phyloP scores from a whole-genome alignment of 2,329 filamentous ascomycete genomes.

The Tolypocladium sp. region DNA sequence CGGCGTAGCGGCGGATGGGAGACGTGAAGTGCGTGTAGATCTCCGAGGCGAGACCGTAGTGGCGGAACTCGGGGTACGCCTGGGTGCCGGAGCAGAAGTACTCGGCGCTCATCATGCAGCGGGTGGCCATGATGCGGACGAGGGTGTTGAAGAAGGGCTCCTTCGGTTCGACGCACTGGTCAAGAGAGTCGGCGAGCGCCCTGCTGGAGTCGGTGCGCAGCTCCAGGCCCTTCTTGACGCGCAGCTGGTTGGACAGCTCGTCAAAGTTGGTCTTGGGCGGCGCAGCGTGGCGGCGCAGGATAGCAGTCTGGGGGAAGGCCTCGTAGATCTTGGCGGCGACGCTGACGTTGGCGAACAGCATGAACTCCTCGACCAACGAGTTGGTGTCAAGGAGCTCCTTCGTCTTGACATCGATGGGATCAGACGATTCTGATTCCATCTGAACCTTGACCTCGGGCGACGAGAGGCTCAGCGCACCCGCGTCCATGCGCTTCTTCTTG shows the following conservation, averaged over 20 bases:
- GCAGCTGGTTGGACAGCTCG: conserved; percentile 83
- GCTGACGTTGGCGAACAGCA: conserved; percentile 95
- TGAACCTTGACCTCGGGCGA: conserved; percentile 98
- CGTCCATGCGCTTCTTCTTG: conserved; percentile 91
- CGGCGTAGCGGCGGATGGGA: conserved; percentile 95
- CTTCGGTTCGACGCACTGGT: conserved; percentile 65
- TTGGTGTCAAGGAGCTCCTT: conserved; percentile 93
- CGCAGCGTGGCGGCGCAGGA: conserved; percentile 83
- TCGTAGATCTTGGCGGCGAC: conserved; percentile 86
- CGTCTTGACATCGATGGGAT: conserved; percentile 92
- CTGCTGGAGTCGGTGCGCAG: conserved; percentile 79
- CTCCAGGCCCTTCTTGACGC: conserved; percentile 73
- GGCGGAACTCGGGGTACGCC: conserved; percentile 86
- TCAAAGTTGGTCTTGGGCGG: conserved; percentile 96
- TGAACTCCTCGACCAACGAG: conserved; percentile 97
- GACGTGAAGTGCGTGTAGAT: conserved; percentile 99
- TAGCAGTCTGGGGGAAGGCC: conserved; percentile 88
- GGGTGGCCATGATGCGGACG: conserved; percentile 91
- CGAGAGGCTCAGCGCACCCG: conserved; percentile 87
- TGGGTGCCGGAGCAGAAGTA: conserved; percentile 96
- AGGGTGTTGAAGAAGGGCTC: conserved; percentile 99
- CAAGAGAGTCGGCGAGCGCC: conserved; percentile 87
- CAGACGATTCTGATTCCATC: conserved; percentile 89
- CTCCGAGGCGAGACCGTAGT: conserved; percentile 91
- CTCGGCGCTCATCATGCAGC: conserved; percentile 98